Conservation (phyloP, 495 filamentous ascomycete species). For the Aspergillus carlsbadensis region DNA sequence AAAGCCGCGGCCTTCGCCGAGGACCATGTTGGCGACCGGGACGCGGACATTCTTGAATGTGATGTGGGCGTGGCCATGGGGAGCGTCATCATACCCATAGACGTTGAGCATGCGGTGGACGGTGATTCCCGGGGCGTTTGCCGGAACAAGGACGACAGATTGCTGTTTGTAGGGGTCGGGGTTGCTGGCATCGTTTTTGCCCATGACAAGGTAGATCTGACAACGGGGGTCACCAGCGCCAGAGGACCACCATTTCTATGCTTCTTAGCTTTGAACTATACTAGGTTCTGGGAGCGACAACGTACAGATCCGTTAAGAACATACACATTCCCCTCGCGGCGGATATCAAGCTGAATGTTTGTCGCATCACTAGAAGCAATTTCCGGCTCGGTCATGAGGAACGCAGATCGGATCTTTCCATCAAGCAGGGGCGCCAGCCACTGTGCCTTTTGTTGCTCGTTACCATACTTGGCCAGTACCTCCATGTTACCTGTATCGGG, state of each 20-base stretch:
- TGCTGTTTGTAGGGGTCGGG: slow-evolving; percentile 79
- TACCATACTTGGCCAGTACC: slow-evolving; percentile 89
- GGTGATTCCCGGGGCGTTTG: slow-evolving; percentile 71
- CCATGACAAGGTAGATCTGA: slow-evolving; percentile 89
- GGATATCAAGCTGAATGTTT: slow-evolving; percentile 83
- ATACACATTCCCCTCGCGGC: slow-evolving; percentile 75
- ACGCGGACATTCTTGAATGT: slow-evolving; percentile 83
- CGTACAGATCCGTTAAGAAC: slow-evolving; percentile 77
- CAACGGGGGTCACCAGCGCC: slow-evolving; percentile 90
- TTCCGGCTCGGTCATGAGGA: slow-evolving; percentile 91
- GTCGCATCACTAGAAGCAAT: slow-evolving; percentile 83
- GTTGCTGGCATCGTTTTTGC: slow-evolving; percentile 72
- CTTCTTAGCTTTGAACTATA: neutral
- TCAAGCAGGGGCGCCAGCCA: slow-evolving; percentile 85
- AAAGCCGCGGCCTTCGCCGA: slow-evolving; percentile 90
- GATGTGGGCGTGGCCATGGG: slow-evolving; percentile 90
- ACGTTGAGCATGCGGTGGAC: slow-evolving; percentile 84
- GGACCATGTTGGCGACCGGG: slow-evolving; percentile 72
- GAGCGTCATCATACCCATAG: slow-evolving; percentile 93
- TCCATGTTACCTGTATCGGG: slow-evolving; percentile 98
- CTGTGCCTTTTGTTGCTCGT: slow-evolving; percentile 80
- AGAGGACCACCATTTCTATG: slow-evolving; percentile 93
- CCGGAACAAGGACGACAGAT: slow-evolving; percentile 82
- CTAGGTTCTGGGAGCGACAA: neutral
- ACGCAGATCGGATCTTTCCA: slow-evolving; percentile 83